Evolutionary conservation across 1,139 yeast genomes (phyloP).

Genomic region (Blastobotrys indianensis): DNA sequence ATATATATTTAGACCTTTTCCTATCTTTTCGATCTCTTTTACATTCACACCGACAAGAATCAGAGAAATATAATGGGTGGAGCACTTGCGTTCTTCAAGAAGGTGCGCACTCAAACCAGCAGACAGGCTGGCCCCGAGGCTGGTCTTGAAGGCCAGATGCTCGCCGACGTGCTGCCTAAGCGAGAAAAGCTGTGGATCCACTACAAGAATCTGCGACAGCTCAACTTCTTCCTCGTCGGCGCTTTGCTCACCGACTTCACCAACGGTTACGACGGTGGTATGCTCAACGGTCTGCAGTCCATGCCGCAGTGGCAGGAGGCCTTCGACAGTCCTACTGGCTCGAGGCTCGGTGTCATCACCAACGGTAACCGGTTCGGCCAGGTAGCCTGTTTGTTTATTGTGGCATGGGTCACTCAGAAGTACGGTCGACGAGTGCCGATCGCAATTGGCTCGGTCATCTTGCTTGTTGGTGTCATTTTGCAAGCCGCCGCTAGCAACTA

Average conservation of each 20-base stretch:
- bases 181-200: constrained; percentile 31
- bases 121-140: background rate
- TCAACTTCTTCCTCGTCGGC: constrained; percentile 28
- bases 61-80: too few relatives aligned
- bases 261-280: constrained; percentile 6
- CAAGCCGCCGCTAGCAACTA: constrained; percentile 2
- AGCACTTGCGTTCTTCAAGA: too few relatives aligned
- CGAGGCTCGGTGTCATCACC: constrained; percentile 3
- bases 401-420: constrained; percentile 5
- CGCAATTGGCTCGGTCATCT: constrained; percentile 1
- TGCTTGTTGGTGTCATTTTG: constrained; percentile 3
- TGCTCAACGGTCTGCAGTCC: constrained; percentile 5
- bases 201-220: constrained; percentile 35
- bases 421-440: constrained; percentile 6
- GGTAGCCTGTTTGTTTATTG: background rate
- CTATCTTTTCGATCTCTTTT: too few relatives aligned
- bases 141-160: background rate
- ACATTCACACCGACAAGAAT: too few relatives aligned
- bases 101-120: too few relatives aligned
- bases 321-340: constrained; percentile 6
- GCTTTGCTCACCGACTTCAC: background rate
- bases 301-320: constrained; percentile 5
- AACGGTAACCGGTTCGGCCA: background rate
- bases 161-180: constrained; percentile 25
- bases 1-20: too few relatives aligned